Evolutionary conservation across 768 basidiomycete genomes (phyloP).

Genomic region (Leucocoprinus birnbaumii): DNA sequence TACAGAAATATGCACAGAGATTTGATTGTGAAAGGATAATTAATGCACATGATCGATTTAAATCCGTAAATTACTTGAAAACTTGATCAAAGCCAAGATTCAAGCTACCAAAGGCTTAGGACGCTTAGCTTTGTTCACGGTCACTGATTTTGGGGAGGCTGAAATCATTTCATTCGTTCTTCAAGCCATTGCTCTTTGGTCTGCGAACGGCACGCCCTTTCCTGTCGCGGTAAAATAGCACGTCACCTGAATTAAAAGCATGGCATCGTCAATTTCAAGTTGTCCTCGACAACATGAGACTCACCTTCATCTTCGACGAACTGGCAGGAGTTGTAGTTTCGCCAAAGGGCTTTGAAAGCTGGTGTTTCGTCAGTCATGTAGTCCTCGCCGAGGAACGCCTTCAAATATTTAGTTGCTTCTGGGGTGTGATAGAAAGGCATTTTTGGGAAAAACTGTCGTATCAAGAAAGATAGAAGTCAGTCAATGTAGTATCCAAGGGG

Average conservation of each 20-base stretch:
- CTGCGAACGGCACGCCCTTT: slow-evolving; percentile 34
- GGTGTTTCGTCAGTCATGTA: slow-evolving; percentile 42
- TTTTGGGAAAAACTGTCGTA: slow-evolving; percentile 55
- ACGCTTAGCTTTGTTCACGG: no score
- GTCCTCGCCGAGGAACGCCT: slow-evolving; percentile 46
- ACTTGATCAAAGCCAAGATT: no score
- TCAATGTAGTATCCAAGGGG: background rate
- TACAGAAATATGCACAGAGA: no score
- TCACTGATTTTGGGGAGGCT: no score
- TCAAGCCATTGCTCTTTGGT: slow-evolving; percentile 18
- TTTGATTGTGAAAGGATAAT: no score
- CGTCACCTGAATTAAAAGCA: slow-evolving; percentile 26
- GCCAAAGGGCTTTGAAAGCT: slow-evolving; percentile 46
- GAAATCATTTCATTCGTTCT: background rate
- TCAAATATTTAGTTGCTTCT: slow-evolving; percentile 47
- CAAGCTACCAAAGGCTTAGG: no score
- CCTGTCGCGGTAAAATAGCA: slow-evolving; percentile 44
- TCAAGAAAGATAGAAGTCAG: background rate
- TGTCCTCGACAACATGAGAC: slow-evolving; percentile 8
- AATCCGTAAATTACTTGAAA: no score
- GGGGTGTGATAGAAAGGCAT: slow-evolving; percentile 59
- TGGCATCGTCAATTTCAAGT: background rate
- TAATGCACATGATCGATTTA: no score
- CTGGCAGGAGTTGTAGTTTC: slow-evolving; percentile 52
- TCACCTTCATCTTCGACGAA: slow-evolving; percentile 57